A percentile compares a stretch with the other conserved stretches of the same genome.
Evolutionary conservation across 1,284 basidiomycete genomes (phyloP).

Genomic region (Microbotryomycetes sp.): DNA sequence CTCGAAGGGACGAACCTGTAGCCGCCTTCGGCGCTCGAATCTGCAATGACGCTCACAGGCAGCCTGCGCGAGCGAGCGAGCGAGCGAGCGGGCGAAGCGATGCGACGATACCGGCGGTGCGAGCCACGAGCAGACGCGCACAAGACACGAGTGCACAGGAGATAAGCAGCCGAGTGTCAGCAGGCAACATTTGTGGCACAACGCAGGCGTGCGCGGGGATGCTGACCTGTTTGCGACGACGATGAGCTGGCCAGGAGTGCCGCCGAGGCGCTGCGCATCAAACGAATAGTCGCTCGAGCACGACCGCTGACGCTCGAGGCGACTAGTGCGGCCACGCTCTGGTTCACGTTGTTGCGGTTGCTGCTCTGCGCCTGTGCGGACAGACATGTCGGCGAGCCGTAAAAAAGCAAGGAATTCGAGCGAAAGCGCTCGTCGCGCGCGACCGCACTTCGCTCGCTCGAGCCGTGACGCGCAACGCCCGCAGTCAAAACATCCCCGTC

Average conservation of each 20-base stretch:
- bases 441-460: not conserved
- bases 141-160: too few species aligned
- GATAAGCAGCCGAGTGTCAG: too few species aligned
- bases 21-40: slow-evolving; percentile 22
- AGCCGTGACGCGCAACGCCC: not conserved
- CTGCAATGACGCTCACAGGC: slow-evolving; percentile 15
- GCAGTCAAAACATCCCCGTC: not conserved
- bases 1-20: slow-evolving; percentile 86
- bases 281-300: slow-evolving; percentile 21
- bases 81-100: not conserved
- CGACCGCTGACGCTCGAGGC: slow-evolving; percentile 17
- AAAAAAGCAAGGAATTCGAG: too few species aligned
- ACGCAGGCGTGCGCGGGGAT: too few species aligned
- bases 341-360: not conserved
- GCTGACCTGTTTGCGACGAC: slow-evolving; percentile 27
- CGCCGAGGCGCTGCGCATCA: slow-evolving; percentile 8
- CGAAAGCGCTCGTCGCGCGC: too few species aligned
- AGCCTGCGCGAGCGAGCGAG: not conserved
- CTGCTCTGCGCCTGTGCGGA: not conserved
- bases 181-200: too few species aligned
- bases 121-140: too few species aligned
- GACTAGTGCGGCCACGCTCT: not conserved
- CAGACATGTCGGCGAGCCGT: too few species aligned
- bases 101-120: too few species aligned
- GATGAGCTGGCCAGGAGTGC: slow-evolving; percentile 21